Conservation (phyloP, 805 yeast species). For the Maudiozyma turicensis region DNA sequence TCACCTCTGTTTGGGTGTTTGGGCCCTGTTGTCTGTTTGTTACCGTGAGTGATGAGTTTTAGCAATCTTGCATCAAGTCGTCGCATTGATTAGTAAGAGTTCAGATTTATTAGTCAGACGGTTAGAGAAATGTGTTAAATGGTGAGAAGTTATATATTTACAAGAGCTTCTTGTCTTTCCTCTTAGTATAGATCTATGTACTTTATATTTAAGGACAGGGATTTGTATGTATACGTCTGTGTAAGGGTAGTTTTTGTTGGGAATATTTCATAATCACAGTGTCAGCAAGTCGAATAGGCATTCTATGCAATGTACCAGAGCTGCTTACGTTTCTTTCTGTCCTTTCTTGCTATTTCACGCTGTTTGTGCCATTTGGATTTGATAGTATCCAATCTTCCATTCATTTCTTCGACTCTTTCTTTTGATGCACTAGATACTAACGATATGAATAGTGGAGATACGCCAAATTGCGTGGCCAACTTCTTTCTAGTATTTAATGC, state of each 20-base stretch:
- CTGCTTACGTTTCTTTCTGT: constrained; percentile 47
- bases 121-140: no score
- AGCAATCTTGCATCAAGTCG: no score
- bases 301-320: constrained; percentile 48
- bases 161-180: no score
- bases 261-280: neutral
- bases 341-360: constrained; percentile 41
- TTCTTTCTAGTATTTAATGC: constrained; percentile 50
- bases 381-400: constrained; percentile 35
- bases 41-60: no score
- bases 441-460: constrained; percentile 44
- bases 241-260: neutral
- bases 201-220: no score
- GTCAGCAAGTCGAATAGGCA: neutral
- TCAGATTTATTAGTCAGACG: no score
- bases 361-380: constrained; percentile 41
- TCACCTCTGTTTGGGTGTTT: no score
- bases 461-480: constrained; percentile 50
- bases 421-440: constrained; percentile 39
- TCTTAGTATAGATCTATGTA: no score
- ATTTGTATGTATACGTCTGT: neutral
- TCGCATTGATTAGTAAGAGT: no score
- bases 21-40: no score
- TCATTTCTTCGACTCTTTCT: constrained; percentile 38
- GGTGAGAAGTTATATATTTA: no score